Conservation (phyloP, 139 green algal genomes). For the Tetraselmis striata region DNA sequence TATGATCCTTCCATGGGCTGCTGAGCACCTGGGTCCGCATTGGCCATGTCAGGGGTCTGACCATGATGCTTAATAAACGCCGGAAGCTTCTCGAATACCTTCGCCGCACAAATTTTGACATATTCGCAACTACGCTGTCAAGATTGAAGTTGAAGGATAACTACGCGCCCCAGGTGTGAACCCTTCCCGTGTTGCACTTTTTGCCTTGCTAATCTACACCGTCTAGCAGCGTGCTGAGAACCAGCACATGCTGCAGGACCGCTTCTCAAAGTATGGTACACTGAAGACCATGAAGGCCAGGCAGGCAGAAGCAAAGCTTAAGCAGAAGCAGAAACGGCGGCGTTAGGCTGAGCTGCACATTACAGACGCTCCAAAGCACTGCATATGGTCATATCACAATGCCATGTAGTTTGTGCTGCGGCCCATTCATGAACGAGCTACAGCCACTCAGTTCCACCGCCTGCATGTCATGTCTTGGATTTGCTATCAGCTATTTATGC, state of each 20-base stretch:
- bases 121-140: constrained; percentile 35
- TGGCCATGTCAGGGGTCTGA: constrained; percentile 26
- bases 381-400: too few species aligned
- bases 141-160: constrained; percentile 47
- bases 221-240: background rate
- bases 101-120: constrained; percentile 44
- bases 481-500: too few species aligned
- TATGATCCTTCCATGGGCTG: background rate
- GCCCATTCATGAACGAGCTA: too few species aligned
- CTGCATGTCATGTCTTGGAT: too few species aligned
- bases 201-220: background rate
- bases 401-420: too few species aligned
- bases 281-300: background rate
- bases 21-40: background rate
- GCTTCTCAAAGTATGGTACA: background rate
- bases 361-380: too few species aligned
- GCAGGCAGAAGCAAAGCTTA: background rate
- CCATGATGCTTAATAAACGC: constrained; percentile 40
- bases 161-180: constrained; percentile 35
- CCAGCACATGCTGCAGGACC: background rate
- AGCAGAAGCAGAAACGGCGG: background rate
- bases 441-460: too few species aligned
- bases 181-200: background rate
- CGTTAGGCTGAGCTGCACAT: too few species aligned
- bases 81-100: constrained; percentile 52